Conservation (phyloP, 2,329 filamentous ascomycete species). For the Talaromyces albobiverticillius region DNA sequence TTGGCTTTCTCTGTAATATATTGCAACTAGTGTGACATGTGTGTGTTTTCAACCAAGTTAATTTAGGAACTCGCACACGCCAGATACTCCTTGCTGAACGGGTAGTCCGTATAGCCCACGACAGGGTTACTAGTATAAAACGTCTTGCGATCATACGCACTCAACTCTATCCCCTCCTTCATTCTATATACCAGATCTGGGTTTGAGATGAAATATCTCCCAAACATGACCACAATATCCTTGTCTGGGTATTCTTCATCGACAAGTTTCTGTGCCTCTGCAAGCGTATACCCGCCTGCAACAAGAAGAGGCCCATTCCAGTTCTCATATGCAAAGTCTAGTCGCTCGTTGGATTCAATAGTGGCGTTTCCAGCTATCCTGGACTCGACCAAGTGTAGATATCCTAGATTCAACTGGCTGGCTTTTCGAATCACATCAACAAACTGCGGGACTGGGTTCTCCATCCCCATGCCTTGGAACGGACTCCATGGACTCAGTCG, state of each 20-base stretch:
- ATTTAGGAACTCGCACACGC: no score
- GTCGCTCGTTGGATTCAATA: not conserved
- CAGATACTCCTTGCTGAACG: slow-evolving; percentile 31
- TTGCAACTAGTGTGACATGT: no score
- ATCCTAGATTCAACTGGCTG: slow-evolving; percentile 1
- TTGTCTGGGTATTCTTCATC: slow-evolving; percentile 21
- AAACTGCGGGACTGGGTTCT: slow-evolving; percentile 11
- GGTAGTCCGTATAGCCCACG: slow-evolving; percentile 28
- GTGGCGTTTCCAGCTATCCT: slow-evolving; percentile 8
- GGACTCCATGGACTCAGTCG: slow-evolving; percentile 40
- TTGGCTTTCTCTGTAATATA: no score
- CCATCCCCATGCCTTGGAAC: slow-evolving; percentile 44
- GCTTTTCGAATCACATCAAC: slow-evolving; percentile 4
- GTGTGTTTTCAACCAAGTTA: no score
- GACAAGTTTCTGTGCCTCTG: slow-evolving; percentile 32
- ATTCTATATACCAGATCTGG: slow-evolving; percentile 24
- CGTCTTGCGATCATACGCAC: slow-evolving; percentile 17
- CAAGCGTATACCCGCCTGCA: slow-evolving; percentile 43
- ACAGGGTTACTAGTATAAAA: slow-evolving; percentile 19
- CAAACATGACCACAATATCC: slow-evolving; percentile 33
- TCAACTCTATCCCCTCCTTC: slow-evolving; percentile 17
- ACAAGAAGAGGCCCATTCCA: slow-evolving; percentile 42
- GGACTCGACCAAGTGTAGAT: slow-evolving; percentile 9
- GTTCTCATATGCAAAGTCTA: slow-evolving; percentile 7
- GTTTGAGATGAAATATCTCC: slow-evolving; percentile 23